phyloP scores from a whole-genome alignment of 1,284 basidiomycete species.

The Filobasidium uniguttulatum region DNA sequence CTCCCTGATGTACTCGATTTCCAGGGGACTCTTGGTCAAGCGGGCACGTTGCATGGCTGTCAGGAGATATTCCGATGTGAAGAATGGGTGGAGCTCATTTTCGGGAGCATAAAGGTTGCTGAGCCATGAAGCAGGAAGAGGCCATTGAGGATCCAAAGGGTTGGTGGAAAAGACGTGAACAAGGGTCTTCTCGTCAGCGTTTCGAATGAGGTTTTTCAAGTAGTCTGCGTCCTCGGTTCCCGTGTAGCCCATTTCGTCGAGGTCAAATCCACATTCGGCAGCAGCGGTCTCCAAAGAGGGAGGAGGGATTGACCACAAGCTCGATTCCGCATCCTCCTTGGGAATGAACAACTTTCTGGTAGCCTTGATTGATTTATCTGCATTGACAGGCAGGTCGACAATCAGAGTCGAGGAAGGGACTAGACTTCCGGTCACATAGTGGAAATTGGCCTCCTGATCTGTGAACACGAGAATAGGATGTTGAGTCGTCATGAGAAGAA shows the following conservation, averaged over 20 bases:
- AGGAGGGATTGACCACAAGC: conserved; percentile 77
- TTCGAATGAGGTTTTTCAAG: conserved; percentile 33
- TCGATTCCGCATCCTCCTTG: conserved; percentile 51
- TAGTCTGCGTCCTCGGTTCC: conserved; percentile 6
- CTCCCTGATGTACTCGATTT: conserved; percentile 57
- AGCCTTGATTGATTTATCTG: conserved; percentile 14
- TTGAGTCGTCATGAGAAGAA: not conserved
- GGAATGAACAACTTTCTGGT: conserved; percentile 58
- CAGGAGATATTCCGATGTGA: conserved; percentile 48
- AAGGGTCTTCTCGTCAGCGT: conserved; percentile 13
- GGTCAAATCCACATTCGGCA: conserved; percentile 46
- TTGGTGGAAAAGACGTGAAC: conserved; percentile 13
- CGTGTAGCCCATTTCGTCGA: conserved; percentile 41
- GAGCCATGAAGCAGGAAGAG: conserved; percentile 36
- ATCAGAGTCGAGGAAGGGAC: conserved; percentile 56
- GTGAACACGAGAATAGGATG: no score
- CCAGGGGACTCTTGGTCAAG: conserved; percentile 57
- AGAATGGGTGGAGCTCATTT: conserved; percentile 24
- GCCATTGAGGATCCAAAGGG: conserved; percentile 36
- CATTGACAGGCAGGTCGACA: conserved; percentile 33
- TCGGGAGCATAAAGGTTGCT: conserved; percentile 25
- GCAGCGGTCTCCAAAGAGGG: conserved; percentile 51
- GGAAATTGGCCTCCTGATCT: conserved; percentile 67
- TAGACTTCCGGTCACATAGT: conserved; percentile 65
- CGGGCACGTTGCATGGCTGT: conserved; percentile 61